Evolutionary conservation across 1,139 yeast species (phyloP).

Genomic region (Hyphopichia pseudoburtonii): DNA sequence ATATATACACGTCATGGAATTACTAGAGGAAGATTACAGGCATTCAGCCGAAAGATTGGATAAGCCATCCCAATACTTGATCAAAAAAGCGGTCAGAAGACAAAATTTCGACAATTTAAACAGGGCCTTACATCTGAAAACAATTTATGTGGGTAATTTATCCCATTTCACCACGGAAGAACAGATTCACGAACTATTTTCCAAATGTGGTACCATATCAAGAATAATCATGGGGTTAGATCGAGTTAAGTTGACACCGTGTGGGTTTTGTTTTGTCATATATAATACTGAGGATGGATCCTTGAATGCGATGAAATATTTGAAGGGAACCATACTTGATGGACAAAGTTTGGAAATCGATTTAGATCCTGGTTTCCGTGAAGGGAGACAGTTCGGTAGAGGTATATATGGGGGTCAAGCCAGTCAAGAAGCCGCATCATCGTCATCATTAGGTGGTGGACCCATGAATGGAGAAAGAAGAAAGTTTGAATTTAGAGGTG

Average conservation of each 20-base stretch:
- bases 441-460: too few relatives aligned
- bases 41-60: conserved; percentile 67
- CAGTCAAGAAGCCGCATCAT: conserved; percentile 33
- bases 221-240: conserved; percentile 92
- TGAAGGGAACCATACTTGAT: conserved; percentile 79
- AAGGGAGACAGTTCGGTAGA: conserved; percentile 93
- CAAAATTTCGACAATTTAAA: conserved; percentile 58
- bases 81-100: conserved; percentile 68
- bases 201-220: conserved; percentile 74
- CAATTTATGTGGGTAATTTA: conserved; percentile 82
- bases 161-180: conserved; percentile 92
- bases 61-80: conserved; percentile 72
- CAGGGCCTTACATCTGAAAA: conserved; percentile 62
- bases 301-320: conserved; percentile 74
- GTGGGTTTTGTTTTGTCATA: conserved; percentile 93
- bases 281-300: conserved; percentile 70
- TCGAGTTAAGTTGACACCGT: conserved; percentile 83
- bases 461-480: conserved; percentile 23
- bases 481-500: conserved; percentile 22
- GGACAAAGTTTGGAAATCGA: conserved; percentile 80
- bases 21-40: conserved; percentile 55
- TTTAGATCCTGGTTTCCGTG: conserved; percentile 90
- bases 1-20: too few relatives aligned
- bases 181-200: conserved; percentile 82
- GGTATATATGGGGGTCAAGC: conserved; percentile 89